These are phyloP conservation scores for Fragaria vesca DNA, from an alignment of 306 rosid species.

Conservation along the genomic window DNA sequence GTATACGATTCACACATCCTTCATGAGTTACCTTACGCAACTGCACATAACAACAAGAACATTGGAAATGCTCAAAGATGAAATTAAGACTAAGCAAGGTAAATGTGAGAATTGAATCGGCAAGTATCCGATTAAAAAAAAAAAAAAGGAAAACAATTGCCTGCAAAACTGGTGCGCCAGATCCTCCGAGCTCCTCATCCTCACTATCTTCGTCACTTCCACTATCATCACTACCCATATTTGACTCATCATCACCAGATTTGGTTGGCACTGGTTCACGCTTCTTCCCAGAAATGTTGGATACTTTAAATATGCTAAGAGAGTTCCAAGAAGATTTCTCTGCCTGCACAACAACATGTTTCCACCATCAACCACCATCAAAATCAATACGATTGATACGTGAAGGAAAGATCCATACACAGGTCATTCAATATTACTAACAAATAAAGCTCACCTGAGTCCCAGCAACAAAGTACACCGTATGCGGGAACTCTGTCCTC, in stretches of 20 bases:
- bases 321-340: conserved; percentile 77
- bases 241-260: conserved; percentile 46
- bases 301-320: conserved; percentile 76
- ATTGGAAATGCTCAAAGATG: conserved; percentile 8
- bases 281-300: conserved; percentile 83
- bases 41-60: conserved; percentile 43
- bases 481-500: conserved; percentile 80
- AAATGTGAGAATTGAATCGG: conserved; percentile 1
- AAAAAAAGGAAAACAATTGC: conserved; percentile 16
- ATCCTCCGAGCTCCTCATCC: conserved; percentile 51
- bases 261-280: conserved; percentile 63
- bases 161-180: conserved; percentile 62
- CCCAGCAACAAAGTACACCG: conserved; percentile 76
- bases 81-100: conserved; percentile 17
- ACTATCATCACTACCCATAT: conserved; percentile 65
- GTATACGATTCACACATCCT: conserved; percentile 82
- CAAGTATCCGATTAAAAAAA: background rate
- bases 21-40: conserved; percentile 77
- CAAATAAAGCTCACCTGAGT: conserved; percentile 65
- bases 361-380: conserved; percentile 5
- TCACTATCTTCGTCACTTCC: conserved; percentile 70
- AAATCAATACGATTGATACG: background rate
- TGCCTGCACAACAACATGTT: conserved; percentile 53
- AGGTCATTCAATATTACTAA: background rate
- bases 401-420: background rate